Evolutionary conservation across 768 basidiomycete genomes (phyloP), one percentile per base, ranked within the genome.

Genomic region (Trametes gibbosa): DNA sequence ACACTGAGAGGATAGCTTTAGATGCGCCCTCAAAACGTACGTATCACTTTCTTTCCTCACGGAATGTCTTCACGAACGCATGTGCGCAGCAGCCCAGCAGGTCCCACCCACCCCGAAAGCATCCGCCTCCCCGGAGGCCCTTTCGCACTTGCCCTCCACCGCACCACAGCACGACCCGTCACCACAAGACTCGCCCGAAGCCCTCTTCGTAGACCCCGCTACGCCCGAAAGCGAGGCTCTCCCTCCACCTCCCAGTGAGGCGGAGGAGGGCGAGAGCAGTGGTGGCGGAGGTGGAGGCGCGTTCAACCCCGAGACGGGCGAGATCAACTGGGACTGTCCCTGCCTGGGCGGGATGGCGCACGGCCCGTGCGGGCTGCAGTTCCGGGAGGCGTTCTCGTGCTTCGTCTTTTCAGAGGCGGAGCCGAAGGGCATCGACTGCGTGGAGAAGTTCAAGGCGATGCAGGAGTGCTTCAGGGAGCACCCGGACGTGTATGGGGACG

Each of bases 321-420:
- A 98, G 81, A 98, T 99, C 68, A 99, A 99, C 77, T 99, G 97
- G 97, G 97, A 98, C 70, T 99, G 97, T 73, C 94, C 97, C 1
- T 98, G 97, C 72, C 84, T 99, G 8, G 97, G 97, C 32, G 97
- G 97, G 50, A 98, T 99, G 97, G 96, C 96, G 10, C 81, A 98
- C 69, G 96, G 97, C 6, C 94, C 95, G 10, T 99, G 97, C 68
- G 97, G 97, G 9, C 80, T 81, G 61, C 82, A 98, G 65, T 99
- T 99, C 79, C 86, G 88, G 62, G 91, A 88, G 62, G 96, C 97
- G 0, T 99, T 99, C 75, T 92, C 93, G 35, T 99, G 97, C 76
- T 99, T 99, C 66, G 86, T 99, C 7, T 87, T 83, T 73, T 95
- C 93, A 13, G 94, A 97, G 70, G 83, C 86, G 53, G 97, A 99